Conservation (phyloP, 2,329 filamentous ascomycete species). For the Epicoccum nigrum region DNA sequence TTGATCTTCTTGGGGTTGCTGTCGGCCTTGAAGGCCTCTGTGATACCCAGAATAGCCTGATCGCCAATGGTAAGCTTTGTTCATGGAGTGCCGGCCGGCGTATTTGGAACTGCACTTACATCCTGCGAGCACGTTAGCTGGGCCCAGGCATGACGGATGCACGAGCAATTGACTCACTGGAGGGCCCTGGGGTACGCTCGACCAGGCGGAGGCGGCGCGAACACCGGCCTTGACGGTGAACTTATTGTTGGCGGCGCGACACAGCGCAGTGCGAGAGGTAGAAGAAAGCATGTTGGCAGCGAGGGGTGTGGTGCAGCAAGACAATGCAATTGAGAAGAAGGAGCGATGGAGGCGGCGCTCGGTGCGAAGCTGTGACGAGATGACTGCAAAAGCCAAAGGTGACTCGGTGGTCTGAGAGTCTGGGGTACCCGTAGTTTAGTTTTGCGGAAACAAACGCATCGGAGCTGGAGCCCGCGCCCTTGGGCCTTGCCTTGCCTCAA, state of each 20-base stretch:
- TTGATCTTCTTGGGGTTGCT: constrained; percentile 96
- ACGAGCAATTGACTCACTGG: constrained; percentile 68
- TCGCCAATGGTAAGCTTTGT: constrained; percentile 28
- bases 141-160: constrained; percentile 14
- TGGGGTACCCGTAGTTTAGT: no score
- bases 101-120: constrained; percentile 30
- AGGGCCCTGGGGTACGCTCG: constrained; percentile 89
- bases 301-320: constrained; percentile 8
- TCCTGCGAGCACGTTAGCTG: constrained; percentile 42
- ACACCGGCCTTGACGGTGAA: constrained; percentile 49
- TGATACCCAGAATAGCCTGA: constrained; percentile 86
- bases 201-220: constrained; percentile 81
- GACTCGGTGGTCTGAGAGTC: constrained; percentile 30
- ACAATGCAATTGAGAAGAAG: constrained; percentile 12
- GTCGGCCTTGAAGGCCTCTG: constrained; percentile 99
- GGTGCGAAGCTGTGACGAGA: constrained; percentile 5
- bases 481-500: no score
- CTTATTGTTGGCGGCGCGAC: constrained; percentile 46
- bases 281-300: constrained; percentile 41
- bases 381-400: no score
- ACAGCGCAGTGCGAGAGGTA: constrained; percentile 47
- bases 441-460: constrained; percentile 37
- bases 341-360: constrained; percentile 15
- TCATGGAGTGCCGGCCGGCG: constrained; percentile 5
- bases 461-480: no score